A percentile compares a stretch with the other conserved stretches of the same genome.
These are phyloP conservation scores for Amesomyces nigricolor DNA, from an alignment of 2,329 filamentous ascomycete genomes.

Conservation along the genomic window DNA sequence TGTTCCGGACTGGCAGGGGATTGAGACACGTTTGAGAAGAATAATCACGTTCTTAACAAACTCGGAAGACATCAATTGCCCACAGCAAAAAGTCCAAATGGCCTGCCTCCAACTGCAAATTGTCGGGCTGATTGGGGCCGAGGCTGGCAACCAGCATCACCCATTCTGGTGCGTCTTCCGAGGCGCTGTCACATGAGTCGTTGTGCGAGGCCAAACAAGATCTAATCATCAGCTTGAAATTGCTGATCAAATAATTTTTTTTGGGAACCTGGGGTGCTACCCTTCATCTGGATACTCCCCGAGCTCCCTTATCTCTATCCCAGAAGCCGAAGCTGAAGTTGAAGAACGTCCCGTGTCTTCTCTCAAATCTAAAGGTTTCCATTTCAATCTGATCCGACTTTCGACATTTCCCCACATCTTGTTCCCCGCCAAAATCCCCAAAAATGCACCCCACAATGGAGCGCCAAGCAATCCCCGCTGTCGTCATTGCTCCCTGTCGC, in stretches of 20 bases:
- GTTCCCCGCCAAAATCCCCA: conserved; percentile 4
- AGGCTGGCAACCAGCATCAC: conserved; percentile 1
- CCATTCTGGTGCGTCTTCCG: neutral
- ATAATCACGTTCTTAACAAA: no score
- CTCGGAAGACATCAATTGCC: no score
- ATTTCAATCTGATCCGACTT: neutral
- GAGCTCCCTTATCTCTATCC: no score
- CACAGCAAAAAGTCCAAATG: no score
- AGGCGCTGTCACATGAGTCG: conserved; percentile 17
- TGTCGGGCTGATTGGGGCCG: neutral
- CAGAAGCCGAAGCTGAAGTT: no score
- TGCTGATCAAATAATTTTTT: no score
- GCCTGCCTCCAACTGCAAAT: neutral
- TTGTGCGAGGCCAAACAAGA: neutral
- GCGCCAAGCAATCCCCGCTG: conserved; percentile 9
- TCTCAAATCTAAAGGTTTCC: neutral
- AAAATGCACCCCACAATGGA: conserved; percentile 8
- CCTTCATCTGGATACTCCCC: no score
- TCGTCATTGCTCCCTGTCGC: conserved; percentile 16
- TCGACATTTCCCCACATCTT: conserved; percentile 16
- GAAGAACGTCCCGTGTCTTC: no score
- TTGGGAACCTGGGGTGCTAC: no score
- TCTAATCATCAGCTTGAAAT: no score
- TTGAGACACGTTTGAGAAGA: no score
- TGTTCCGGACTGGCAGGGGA: no score